Percentiles rank a stretch among this genome's conserved stretches.
These are phyloP conservation scores for Phlyctochytrium bullatum DNA, from an alignment of 192 early-diverging fungal species.

Conservation along the genomic window DNA sequence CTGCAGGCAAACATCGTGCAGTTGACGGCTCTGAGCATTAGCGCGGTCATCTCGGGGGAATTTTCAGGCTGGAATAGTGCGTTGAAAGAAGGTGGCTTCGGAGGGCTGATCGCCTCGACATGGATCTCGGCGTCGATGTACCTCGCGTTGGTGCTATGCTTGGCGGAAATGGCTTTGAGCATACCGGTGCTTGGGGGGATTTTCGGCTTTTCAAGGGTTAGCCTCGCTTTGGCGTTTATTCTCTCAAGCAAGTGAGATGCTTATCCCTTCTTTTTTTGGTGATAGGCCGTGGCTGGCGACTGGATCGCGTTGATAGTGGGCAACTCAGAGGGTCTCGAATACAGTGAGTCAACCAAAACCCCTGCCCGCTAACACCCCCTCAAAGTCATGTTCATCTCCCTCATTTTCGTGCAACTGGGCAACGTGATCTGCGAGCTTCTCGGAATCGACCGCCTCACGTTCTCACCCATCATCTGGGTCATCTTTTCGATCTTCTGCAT, in stretches of 20 bases:
- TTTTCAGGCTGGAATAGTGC: conserved; percentile 19
- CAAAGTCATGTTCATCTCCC: conserved; percentile 9
- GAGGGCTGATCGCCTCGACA: conserved; percentile 13
- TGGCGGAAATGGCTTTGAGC: conserved; percentile 14
- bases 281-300: conserved; percentile 2
- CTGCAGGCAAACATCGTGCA: conserved; percentile 13
- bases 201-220: conserved; percentile 7
- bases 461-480: neutral
- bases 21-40: conserved; percentile 11
- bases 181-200: conserved; percentile 11
- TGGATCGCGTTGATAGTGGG: conserved; percentile 11
- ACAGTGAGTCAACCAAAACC: neutral
- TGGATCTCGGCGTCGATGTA: conserved; percentile 13
- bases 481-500: neutral
- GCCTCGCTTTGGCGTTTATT: too few species aligned
- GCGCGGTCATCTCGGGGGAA: conserved; percentile 19
- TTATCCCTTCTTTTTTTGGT: neutral
- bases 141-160: conserved; percentile 3
- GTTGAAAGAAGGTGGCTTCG: conserved; percentile 5
- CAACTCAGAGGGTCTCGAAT: conserved; percentile 7
- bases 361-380: neutral
- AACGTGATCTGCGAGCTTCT: neutral
- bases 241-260: too few species aligned
- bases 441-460: neutral
- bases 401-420: neutral